Conservation (phyloP, 305 asterid genomes). For the Nicotiana rustica region DNA sequence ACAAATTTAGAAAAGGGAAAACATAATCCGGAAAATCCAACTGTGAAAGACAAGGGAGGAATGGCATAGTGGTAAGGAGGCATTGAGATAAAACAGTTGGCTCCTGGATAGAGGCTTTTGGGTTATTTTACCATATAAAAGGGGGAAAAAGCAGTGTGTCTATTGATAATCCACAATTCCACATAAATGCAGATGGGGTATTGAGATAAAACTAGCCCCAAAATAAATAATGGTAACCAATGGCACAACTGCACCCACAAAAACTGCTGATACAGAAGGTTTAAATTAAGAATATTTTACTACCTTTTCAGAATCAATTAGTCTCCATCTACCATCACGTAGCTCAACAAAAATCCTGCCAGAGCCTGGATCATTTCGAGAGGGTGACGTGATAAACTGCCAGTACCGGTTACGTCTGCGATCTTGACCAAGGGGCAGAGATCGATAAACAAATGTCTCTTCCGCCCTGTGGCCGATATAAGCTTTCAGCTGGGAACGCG, state of each 20-base stretch:
- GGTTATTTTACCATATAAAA: neutral
- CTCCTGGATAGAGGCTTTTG: neutral
- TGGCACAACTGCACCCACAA: neutral
- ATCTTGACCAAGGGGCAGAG: conserved; percentile 91
- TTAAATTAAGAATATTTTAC: conserved; percentile 2
- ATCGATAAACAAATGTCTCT: conserved; percentile 77
- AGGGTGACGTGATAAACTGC: conserved; percentile 75
- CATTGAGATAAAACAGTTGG: neutral
- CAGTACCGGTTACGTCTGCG: conserved; percentile 85
- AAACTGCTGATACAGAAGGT: conserved; percentile 17
- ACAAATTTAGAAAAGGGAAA: neutral
- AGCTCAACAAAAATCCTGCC: conserved; percentile 84
- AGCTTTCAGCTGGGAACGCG: conserved; percentile 74
- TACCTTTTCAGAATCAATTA: conserved; percentile 85
- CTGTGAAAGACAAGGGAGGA: conserved; percentile 1
- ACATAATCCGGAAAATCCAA: conserved; percentile 3
- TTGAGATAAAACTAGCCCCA: neutral
- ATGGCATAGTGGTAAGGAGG: conserved; percentile 9
- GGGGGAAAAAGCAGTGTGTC: neutral
- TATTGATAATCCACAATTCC: neutral
- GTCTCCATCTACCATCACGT: conserved; percentile 69
- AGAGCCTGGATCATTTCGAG: conserved; percentile 81
- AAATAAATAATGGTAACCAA: neutral
- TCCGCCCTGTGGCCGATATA: conserved; percentile 74
- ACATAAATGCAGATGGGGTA: conserved; percentile 13